Percentiles rank a stretch among this genome's conserved stretches.
These are phyloP conservation scores for Diddensiella transvaalensis DNA, from an alignment of 805 yeast genomes.

Conservation along the genomic window DNA sequence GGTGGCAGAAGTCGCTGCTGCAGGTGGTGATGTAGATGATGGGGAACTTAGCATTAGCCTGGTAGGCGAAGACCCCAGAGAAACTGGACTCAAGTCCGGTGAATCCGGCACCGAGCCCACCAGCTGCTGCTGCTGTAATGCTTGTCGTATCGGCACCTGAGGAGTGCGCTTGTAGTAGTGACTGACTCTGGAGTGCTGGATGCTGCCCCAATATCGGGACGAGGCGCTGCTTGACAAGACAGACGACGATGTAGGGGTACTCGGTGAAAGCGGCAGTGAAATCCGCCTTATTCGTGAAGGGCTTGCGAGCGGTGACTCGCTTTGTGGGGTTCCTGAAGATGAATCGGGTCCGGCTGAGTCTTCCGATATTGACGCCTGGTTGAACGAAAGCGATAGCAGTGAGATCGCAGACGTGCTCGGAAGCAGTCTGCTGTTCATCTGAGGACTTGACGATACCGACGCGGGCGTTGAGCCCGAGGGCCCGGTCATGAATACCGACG, in stretches of 20 bases:
- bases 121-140: background rate
- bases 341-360: background rate
- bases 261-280: constrained; percentile 8
- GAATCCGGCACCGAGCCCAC: constrained; percentile 14
- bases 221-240: constrained; percentile 5
- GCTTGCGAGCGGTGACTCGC: background rate
- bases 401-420: constrained; percentile 23
- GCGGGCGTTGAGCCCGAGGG: background rate
- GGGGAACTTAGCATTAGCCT: constrained; percentile 14
- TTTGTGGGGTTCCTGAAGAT: too few species aligned
- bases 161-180: constrained; percentile 6
- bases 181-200: constrained; percentile 6
- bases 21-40: background rate
- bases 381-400: constrained; percentile 19
- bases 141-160: background rate
- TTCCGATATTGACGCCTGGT: constrained; percentile 7
- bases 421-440: constrained; percentile 8
- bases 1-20: constrained; percentile 2
- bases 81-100: constrained; percentile 14
- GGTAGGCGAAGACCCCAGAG: constrained; percentile 16
- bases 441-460: background rate
- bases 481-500: background rate
- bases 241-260: constrained; percentile 8
- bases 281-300: background rate
- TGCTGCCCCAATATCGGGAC: constrained; percentile 4